phyloP scores from a whole-genome alignment of 768 basidiomycete genomes.

The Tremella mesenterica region DNA sequence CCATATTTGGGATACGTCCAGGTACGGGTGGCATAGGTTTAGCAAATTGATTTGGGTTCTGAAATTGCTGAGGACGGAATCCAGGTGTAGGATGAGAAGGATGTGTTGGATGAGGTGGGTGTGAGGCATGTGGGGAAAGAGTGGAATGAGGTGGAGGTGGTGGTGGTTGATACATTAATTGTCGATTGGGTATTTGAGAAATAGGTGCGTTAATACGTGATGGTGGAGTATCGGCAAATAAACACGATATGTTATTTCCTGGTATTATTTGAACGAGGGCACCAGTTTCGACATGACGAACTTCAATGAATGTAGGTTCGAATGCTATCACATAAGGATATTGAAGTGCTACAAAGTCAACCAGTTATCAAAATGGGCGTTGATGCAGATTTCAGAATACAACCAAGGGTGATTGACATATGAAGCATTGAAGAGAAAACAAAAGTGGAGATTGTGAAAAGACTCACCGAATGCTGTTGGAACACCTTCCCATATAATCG shows the following conservation, averaged over 20 bases:
- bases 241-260: conserved; percentile 74
- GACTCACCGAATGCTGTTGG: conserved; percentile 87
- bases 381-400: too few relatives aligned
- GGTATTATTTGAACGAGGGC: conserved; percentile 88
- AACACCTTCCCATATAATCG: conserved; percentile 92
- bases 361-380: too few relatives aligned
- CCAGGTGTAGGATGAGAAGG: conserved; percentile 4
- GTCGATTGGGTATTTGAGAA: conserved; percentile 45
- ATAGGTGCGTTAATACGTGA: conserved; percentile 61
- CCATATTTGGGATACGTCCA: not conserved
- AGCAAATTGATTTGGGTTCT: too few relatives aligned
- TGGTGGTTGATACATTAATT: conserved; percentile 23
- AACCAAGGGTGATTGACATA: not conserved
- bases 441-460: not conserved
- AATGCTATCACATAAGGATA: conserved; percentile 96
- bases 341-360: conserved; percentile 92
- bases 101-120: conserved; percentile 1
- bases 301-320: conserved; percentile 91
- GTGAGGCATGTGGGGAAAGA: not conserved
- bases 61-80: too few relatives aligned
- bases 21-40: conserved; percentile 11
- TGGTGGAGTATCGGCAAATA: conserved; percentile 90
- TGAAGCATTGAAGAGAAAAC: not conserved
- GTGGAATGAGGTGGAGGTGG: not conserved
- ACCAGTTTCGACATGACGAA: conserved; percentile 89